Evolutionary conservation across 768 basidiomycete species (phyloP).

Genomic region (Cystoderma amianthinum): DNA sequence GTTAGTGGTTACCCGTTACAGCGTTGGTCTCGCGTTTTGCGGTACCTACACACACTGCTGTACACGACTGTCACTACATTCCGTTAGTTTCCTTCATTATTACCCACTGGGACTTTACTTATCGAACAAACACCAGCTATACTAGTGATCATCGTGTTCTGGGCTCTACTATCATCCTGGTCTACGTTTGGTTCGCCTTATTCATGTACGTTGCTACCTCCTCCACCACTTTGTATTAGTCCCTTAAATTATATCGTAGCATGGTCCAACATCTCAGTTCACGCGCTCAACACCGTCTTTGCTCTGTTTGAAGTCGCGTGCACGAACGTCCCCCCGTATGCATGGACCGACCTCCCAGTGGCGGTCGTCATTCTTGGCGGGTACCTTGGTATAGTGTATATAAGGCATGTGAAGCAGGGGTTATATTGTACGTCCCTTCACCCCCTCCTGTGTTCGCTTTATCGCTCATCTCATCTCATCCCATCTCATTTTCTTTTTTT

Average conservation of each 20-base stretch:
- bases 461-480: too few species aligned
- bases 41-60: slow-evolving; percentile 48
- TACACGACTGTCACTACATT: slow-evolving; percentile 43
- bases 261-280: slow-evolving; percentile 52
- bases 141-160: slow-evolving; percentile 58
- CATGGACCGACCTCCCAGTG: slow-evolving; percentile 41
- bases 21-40: slow-evolving; percentile 46
- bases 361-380: slow-evolving; percentile 41
- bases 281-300: slow-evolving; percentile 50
- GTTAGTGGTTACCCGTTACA: slow-evolving; percentile 42
- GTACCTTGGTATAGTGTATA: slow-evolving; percentile 63
- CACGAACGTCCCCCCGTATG: slow-evolving; percentile 40
- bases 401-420: slow-evolving; percentile 50
- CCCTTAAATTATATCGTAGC: slow-evolving; percentile 22
- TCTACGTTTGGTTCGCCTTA: slow-evolving; percentile 33
- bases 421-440: slow-evolving; percentile 65
- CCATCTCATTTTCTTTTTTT: too few species aligned
- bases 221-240: background rate
- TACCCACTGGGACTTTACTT: background rate
- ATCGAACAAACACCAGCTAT: slow-evolving; percentile 45
- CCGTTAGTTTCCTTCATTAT: slow-evolving; percentile 34
- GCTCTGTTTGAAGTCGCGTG: slow-evolving; percentile 51
- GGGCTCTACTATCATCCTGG: slow-evolving; percentile 44
- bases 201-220: slow-evolving; percentile 21
- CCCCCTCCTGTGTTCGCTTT: too few species aligned